Conservation (phyloP, 2,329 filamentous ascomycete species). For the Diplodia corticola region DNA sequence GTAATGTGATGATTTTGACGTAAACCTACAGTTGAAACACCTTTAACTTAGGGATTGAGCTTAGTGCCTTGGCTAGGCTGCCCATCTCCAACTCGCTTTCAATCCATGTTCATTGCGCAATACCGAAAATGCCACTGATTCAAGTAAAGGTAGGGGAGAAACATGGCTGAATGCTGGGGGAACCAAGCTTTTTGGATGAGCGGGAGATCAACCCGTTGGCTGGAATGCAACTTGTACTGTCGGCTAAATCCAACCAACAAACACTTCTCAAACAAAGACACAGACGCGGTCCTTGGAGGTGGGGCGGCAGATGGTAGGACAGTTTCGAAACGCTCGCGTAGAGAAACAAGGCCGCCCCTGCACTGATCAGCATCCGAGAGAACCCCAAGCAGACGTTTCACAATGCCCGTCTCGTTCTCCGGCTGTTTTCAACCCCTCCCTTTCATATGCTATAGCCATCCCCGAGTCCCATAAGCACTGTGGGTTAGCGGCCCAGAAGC, state of each 20-base stretch:
- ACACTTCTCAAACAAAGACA: too few species aligned
- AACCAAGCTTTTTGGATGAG: background rate
- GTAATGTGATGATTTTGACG: too few species aligned
- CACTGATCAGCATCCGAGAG: background rate
- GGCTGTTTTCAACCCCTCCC: background rate
- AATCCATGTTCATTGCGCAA: background rate
- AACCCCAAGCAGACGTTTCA: background rate
- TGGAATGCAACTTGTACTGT: background rate
- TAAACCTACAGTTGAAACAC: background rate
- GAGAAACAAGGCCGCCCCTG: background rate
- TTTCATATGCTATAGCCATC: background rate
- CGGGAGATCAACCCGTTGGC: background rate
- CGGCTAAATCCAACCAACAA: background rate
- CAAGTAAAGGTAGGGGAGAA: too few species aligned
- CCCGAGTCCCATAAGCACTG: background rate
- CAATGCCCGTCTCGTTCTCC: conserved; percentile 3
- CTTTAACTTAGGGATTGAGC: too few species aligned
- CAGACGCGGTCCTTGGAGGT: background rate
- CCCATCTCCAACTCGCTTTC: background rate
- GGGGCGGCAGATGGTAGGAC: background rate
- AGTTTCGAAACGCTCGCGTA: conserved; percentile 10
- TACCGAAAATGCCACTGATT: background rate
- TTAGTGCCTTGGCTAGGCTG: background rate
- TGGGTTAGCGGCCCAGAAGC: background rate
- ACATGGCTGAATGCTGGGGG: background rate